Evolutionary conservation across 306 rosid species (phyloP).

Genomic region (Ochetophila trinervis): DNA sequence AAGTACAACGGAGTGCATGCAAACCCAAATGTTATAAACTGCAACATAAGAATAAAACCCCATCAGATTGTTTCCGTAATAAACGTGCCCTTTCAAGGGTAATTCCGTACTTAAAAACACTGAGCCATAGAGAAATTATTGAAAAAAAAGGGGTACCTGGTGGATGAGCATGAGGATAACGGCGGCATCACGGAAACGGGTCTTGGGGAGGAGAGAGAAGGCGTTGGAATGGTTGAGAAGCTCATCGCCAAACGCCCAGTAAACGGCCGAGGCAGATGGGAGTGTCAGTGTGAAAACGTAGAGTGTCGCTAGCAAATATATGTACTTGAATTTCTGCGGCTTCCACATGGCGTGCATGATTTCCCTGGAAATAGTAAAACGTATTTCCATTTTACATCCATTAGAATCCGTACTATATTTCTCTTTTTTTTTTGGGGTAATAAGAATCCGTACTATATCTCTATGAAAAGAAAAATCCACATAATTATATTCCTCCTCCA

Average conservation of each 20-base stretch:
- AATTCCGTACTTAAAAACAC: neutral
- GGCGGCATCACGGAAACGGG: conserved; percentile 71
- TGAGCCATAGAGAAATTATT: too few relatives aligned
- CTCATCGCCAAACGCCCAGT: conserved; percentile 94
- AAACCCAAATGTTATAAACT: conserved; percentile 96
- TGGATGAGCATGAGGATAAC: conserved; percentile 92
- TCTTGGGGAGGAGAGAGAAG: conserved; percentile 86
- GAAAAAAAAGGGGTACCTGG: too few relatives aligned
- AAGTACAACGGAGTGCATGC: conserved; percentile 97
- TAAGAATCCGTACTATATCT: too few relatives aligned
- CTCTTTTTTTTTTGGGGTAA: too few relatives aligned
- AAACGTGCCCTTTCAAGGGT: neutral
- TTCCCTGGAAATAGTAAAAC: conserved; percentile 51
- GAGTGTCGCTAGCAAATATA: conserved; percentile 81
- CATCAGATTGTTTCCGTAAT: too few relatives aligned
- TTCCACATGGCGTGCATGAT: conserved; percentile 99
- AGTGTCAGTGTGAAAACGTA: conserved; percentile 85
- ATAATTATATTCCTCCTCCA: neutral
- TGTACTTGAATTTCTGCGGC: conserved; percentile 91
- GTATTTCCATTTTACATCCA: conserved; percentile 3
- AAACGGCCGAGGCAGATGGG: conserved; percentile 80
- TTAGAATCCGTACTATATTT: too few relatives aligned
- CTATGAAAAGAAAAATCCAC: neutral
- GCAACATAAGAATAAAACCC: conserved; percentile 21
- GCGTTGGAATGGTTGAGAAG: conserved; percentile 88